These are phyloP conservation scores for Madurella fahalii DNA, from an alignment of 2,329 filamentous ascomycete genomes.

Conservation along the genomic window DNA sequence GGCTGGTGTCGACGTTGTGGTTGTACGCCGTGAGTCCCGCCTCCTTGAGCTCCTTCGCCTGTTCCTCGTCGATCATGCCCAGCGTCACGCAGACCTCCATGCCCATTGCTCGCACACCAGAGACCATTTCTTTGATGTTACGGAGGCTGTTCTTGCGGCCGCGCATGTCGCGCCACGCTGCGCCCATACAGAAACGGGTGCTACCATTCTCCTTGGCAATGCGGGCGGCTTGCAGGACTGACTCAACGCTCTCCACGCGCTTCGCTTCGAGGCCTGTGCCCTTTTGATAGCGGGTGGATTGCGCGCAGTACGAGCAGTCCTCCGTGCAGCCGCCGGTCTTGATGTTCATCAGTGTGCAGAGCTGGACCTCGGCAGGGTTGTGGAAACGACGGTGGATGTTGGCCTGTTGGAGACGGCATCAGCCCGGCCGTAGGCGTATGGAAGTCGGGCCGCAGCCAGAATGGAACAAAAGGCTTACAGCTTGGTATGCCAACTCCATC, in stretches of 20 bases:
- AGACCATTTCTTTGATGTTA: conserved; percentile 83
- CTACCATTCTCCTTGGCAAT: conserved; percentile 78
- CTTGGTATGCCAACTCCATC: conserved; percentile 71
- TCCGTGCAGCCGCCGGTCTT: conserved; percentile 90
- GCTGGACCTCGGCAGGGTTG: conserved; percentile 76
- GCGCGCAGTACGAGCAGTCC: conserved; percentile 90
- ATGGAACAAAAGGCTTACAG: conserved; percentile 49
- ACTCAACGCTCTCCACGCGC: conserved; percentile 73
- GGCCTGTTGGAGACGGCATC: conserved; percentile 46
- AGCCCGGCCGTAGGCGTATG: not conserved
- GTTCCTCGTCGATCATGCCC: conserved; percentile 80
- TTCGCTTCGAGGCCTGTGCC: conserved; percentile 76
- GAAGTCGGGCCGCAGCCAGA: not conserved
- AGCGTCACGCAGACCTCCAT: conserved; percentile 95
- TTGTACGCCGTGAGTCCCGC: conserved; percentile 90
- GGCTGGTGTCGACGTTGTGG: conserved; percentile 87
- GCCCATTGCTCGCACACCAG: conserved; percentile 71
- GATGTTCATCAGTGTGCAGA: conserved; percentile 96
- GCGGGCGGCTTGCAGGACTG: conserved; percentile 73
- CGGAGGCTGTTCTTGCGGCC: conserved; percentile 78
- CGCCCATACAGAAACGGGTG: conserved; percentile 93
- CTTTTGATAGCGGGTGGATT: conserved; percentile 74
- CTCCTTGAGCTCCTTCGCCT: conserved; percentile 76
- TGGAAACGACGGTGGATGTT: conserved; percentile 81
- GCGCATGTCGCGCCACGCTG: conserved; percentile 91